Base-by-base conservation (phyloP, 75 land plant genomes). In the Pseudotsuga menziesii region DNA sequence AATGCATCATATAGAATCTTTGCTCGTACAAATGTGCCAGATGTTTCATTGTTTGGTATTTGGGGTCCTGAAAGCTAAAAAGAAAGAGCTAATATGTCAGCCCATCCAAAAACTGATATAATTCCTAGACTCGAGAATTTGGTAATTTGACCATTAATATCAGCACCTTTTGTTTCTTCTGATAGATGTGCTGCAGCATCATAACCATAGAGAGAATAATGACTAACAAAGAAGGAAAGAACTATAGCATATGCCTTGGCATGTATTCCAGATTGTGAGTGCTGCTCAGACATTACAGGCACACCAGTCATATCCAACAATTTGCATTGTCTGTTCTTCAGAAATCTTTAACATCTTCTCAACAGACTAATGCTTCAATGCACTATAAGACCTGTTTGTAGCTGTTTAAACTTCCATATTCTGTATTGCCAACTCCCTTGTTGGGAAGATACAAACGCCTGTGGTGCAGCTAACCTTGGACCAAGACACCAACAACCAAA, bases 381-480 rank as follows among this genome's bases (percentile, higher is more conserved):
- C 32, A 29, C 32, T 29, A 29, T 29, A 29, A 29, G 32, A 29
- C 32, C 32, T 29, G 32, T 29, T 29, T 29, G 32, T 29, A 29
- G 32, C 32, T 39, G 41, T 39, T 39, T 39, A 39, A 4, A 3
- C 41, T 39, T 39, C 41, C 41, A 39, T 4, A 39, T 39, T 39
- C 92, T 95, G 98, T 14, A 89, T 80, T 3, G 91, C 99, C 11
- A 96, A 77, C 73, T 96, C 97, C 66, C 97, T 88, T 15, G 99
- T 96, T 16, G 95, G 99, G 78, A 97, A 96, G 56, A 94, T 83
- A 70, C 99, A 94, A 13, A 75, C 2, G 97, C 99, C 64, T 96
- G 99, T 41, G 99, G 97, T 41, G 82, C 88, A 19, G 80, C 73
- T 41, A 83, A 2, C 1, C 71, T 84, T 0, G 90, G 89, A 81